Conservation (phyloP, 202 grass and related monocot genomes). For the Alloteropsis angusta region DNA sequence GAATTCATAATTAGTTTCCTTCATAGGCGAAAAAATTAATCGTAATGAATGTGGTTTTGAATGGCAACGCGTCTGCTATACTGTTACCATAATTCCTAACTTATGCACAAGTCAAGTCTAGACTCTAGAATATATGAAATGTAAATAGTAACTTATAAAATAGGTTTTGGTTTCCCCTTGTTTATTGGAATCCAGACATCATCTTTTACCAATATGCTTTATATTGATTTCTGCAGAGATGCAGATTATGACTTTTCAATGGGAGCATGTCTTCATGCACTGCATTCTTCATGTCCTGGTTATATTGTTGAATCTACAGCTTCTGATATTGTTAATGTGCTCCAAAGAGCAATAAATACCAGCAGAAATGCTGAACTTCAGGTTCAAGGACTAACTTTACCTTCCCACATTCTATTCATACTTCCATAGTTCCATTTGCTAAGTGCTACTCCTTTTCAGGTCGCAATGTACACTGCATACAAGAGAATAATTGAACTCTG, state of each 20-base stretch:
- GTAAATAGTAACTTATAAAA: background rate
- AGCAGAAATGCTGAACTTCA: constrained; percentile 73
- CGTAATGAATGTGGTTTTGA: background rate
- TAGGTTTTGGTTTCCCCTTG: background rate
- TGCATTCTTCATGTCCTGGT: constrained; percentile 70
- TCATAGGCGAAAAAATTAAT: too few species aligned
- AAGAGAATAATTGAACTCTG: constrained; percentile 72
- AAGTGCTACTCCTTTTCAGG: constrained; percentile 45
- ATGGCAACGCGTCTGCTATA: background rate
- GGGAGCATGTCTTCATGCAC: constrained; percentile 65
- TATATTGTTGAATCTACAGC: constrained; percentile 82
- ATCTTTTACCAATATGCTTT: background rate
- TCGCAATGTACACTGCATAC: constrained; percentile 77
- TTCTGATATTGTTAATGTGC: constrained; percentile 56
- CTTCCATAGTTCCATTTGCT: constrained; percentile 20
- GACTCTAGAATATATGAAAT: background rate
- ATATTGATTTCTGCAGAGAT: constrained; percentile 55
- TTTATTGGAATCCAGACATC: constrained; percentile 13
- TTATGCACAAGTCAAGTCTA: background rate
- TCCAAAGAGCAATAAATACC: constrained; percentile 45
- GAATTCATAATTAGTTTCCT: background rate
- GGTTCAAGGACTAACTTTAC: constrained; percentile 42
- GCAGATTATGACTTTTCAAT: constrained; percentile 68
- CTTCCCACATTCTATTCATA: constrained; percentile 7
- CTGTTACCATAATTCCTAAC: background rate